Percentiles rank a stretch among this genome's conserved stretches.
Evolutionary conservation across 164 flowering plant genomes (phyloP).

Genomic region (Vitis rupestris): DNA sequence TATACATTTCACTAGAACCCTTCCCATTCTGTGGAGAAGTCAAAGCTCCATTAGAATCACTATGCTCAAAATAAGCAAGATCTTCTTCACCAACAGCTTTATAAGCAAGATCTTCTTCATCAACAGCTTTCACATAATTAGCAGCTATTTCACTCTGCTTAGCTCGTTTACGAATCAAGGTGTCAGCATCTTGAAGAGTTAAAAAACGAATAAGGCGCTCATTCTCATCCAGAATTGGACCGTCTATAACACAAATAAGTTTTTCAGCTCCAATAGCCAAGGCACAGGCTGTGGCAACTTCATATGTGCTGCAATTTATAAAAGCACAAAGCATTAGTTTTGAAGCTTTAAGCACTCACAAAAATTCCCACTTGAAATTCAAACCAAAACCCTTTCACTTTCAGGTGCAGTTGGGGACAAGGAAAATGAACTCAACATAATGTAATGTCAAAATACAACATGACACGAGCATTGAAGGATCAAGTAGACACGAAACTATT

Average conservation of each 20-base stretch:
- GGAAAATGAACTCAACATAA: not conserved
- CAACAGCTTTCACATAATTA: slow-evolving; percentile 90
- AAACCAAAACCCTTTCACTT: not conserved
- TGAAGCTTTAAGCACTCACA: not conserved
- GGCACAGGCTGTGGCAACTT: slow-evolving; percentile 99
- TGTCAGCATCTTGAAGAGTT: slow-evolving; percentile 89
- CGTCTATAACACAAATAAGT: slow-evolving; percentile 91
- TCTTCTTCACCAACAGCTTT: slow-evolving; percentile 74
- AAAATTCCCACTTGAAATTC: not conserved
- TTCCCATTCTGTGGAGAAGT: slow-evolving; percentile 38
- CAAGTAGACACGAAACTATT: not conserved
- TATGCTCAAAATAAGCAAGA: slow-evolving; percentile 22
- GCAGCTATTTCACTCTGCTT: slow-evolving; percentile 93
- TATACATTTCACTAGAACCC: slow-evolving; percentile 22
- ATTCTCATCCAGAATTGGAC: slow-evolving; percentile 82
- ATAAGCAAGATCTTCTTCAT: slow-evolving; percentile 39
- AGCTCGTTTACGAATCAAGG: slow-evolving; percentile 71
- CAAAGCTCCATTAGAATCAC: slow-evolving; percentile 25
- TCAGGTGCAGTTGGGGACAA: not conserved
- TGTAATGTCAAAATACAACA: not conserved
- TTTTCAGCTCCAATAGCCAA: slow-evolving; percentile 95
- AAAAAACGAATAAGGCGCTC: slow-evolving; percentile 77
- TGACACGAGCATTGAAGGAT: not conserved
- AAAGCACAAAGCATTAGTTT: slow-evolving; percentile 7
- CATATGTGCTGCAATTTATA: slow-evolving; percentile 75